A percentile compares a stretch with the other conserved stretches of the same genome.
These are phyloP conservation scores for Sporothrix schenckii DNA, from an alignment of 2,329 filamentous ascomycete species.

Conservation along the genomic window DNA sequence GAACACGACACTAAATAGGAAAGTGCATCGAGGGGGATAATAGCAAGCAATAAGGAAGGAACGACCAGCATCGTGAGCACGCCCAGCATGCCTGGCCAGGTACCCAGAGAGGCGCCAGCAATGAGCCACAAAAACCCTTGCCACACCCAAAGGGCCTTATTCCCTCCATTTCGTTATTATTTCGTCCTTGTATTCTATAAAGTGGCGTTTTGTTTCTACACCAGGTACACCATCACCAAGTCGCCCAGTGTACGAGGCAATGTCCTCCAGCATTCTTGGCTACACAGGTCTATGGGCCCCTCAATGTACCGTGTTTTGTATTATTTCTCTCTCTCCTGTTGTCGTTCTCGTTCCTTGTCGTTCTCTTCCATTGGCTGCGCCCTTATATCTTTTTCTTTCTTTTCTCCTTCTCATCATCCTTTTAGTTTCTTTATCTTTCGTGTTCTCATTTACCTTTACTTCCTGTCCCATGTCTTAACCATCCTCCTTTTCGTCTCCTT, in stretches of 20 bases:
- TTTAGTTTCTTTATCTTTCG: not conserved
- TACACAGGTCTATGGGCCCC: not conserved
- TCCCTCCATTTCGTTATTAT: not conserved
- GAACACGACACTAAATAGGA: not conserved
- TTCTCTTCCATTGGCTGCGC: not conserved
- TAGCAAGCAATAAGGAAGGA: conserved; percentile 22
- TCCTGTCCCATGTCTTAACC: not conserved
- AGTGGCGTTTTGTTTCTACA: conserved; percentile 23
- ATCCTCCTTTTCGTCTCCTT: not conserved
- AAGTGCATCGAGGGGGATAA: not conserved
- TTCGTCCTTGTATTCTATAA: not conserved
- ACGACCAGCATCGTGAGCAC: conserved; percentile 23
- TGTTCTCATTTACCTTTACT: not conserved
- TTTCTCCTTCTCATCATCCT: not conserved
- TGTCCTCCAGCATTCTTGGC: not conserved
- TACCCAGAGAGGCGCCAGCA: not conserved
- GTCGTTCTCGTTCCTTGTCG: not conserved
- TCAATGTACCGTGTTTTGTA: not conserved
- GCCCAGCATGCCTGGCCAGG: not conserved
- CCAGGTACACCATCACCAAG: conserved; percentile 27
- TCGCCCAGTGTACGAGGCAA: conserved; percentile 22
- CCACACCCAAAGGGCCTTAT: not conserved
- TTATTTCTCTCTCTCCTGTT: not conserved
- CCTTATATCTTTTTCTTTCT: not conserved
- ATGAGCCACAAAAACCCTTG: not conserved